Evolutionary conservation across 257 asterid genomes (phyloP).

Genomic region (Solanum habrochaites): DNA sequence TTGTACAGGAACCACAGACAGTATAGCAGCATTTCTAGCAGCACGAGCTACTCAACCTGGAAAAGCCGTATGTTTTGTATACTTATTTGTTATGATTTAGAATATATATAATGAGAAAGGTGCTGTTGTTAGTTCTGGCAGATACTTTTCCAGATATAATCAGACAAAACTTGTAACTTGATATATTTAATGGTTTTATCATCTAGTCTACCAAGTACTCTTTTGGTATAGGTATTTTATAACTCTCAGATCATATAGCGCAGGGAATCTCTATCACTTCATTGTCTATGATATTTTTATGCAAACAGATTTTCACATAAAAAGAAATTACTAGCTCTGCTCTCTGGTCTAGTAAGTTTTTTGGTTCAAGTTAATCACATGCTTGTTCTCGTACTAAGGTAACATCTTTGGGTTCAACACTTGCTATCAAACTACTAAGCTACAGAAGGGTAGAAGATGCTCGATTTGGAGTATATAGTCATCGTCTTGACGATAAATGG

Average conservation of each 20-base stretch:
- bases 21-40: constrained; percentile 92
- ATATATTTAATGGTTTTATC: not conserved
- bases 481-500: constrained; percentile 89
- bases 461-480: constrained; percentile 89
- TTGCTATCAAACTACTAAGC: constrained; percentile 90
- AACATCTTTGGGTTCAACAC: constrained; percentile 90
- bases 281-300: not conserved
- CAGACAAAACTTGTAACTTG: not conserved
- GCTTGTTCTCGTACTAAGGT: constrained; percentile 32
- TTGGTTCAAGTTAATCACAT: not conserved
- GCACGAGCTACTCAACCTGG: constrained; percentile 84
- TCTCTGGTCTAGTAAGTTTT: not conserved
- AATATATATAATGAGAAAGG: not conserved
- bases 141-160: not conserved
- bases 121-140: not conserved
- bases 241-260: not conserved
- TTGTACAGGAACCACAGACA: constrained; percentile 94
- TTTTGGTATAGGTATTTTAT: not conserved
- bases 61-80: constrained; percentile 53
- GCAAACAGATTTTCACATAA: not conserved
- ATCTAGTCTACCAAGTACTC: not conserved
- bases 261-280: not conserved
- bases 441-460: constrained; percentile 79
- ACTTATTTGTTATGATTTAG: not conserved
- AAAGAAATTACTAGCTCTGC: not conserved